Conservation (phyloP, 139 green algal species). For the Spirogloea muscicola region DNA sequence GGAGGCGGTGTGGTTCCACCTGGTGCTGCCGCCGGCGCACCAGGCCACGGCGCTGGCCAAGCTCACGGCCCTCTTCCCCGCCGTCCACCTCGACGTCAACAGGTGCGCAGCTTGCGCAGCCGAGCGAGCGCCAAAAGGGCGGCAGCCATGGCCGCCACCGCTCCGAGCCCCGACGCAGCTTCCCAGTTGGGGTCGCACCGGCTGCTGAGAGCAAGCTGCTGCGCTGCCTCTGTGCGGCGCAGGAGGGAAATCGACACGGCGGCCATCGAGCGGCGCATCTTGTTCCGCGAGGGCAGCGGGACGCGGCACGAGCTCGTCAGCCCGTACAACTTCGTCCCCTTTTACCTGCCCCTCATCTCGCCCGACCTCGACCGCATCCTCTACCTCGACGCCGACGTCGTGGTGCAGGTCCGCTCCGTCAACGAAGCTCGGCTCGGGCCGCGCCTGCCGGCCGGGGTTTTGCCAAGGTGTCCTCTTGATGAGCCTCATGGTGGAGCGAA, state of each 20-base stretch:
- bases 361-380: neutral
- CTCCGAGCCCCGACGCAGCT: too few relatives aligned
- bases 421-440: neutral
- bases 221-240: neutral
- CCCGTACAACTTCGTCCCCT: slow-evolving; percentile 28
- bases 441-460: neutral
- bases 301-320: slow-evolving; percentile 17
- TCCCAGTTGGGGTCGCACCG: neutral
- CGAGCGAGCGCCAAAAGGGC: neutral
- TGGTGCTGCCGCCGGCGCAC: neutral
- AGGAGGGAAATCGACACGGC: neutral
- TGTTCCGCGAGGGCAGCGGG: neutral
- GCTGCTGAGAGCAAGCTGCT: neutral
- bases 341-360: slow-evolving; percentile 22
- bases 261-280: neutral
- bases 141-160: neutral
- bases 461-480: neutral
- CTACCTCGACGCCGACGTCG: slow-evolving; percentile 15
- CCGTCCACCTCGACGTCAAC: neutral
- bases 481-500: neutral
- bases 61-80: neutral
- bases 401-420: slow-evolving; percentile 8
- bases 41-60: neutral
- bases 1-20: too few relatives aligned
- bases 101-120: neutral